Evolutionary conservation across 345 rosid species (phyloP), one percentile per base, ranked within the genome.

Genomic region (Eucalyptus globulus): DNA sequence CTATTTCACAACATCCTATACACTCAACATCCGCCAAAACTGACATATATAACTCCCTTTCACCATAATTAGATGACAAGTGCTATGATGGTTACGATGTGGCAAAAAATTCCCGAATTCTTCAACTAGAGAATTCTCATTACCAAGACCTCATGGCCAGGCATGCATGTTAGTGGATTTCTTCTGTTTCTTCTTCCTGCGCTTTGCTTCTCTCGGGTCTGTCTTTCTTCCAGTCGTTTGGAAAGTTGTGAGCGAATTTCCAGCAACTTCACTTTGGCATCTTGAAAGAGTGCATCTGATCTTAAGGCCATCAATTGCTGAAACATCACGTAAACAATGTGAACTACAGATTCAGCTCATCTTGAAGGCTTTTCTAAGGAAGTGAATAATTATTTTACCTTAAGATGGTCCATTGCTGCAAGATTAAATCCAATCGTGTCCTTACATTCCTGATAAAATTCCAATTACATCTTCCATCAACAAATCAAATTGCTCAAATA

Each of bases 371-470:
- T 5, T 29, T 45, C 49, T 44, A 34, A n/a, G 80, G 72, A 86
- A 69, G 40, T 51, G 62, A 49, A 8, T 15, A 87, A 17, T 11
- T 29, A 69, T 62, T 89, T 51, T 88, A 98, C 99, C 97, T 94
- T 96, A 26, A 97, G 91, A 95, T 98, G 99, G 94, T 98, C 97
- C 99, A 96, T 95, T 80, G 97, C 99, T 2, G 99, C 99, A 90
- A 98, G 96, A 89, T 97, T 98, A 92, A 95, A 97, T 60, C 99
- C 98, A 62, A 97, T 90, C 29, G 94, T 97, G 92, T 97, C 99
- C 91, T 96, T 98, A 93, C 93, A 93, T 91, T 94, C 99, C 99
- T 97, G 95, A 86, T 29, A 89, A 89, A 94, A 51, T 76, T 17
- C 60, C 87, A 87, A 49, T 44, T 7, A 56, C 50, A 86, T 69